These are phyloP conservation scores for Vairimorpha apis DNA, from an alignment of 371 early-diverging fungal genomes.

Conservation along the genomic window DNA sequence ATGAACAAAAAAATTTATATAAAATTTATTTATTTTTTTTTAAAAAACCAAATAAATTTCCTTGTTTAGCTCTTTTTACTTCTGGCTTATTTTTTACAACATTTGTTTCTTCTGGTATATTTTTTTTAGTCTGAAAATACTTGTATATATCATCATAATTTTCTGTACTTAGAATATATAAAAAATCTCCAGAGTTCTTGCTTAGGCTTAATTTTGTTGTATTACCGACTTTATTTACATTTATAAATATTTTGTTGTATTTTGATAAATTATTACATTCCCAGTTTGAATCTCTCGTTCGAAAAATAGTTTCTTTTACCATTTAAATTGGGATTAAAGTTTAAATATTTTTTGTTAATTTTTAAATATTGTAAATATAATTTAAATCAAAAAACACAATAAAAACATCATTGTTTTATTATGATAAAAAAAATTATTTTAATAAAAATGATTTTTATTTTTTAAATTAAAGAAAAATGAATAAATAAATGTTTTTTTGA, in stretches of 20 bases:
- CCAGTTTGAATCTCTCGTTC: background rate
- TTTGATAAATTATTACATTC: background rate
- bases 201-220: conserved; percentile 18
- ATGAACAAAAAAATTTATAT: conserved; percentile 17
- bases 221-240: background rate
- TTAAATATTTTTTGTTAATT: too few relatives aligned
- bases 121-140: conserved; percentile 27
- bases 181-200: conserved; percentile 10
- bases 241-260: conserved; percentile 20
- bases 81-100: background rate
- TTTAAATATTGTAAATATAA: too few relatives aligned
- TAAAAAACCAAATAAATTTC: conserved; percentile 3
- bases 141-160: conserved; percentile 5
- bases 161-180: conserved; percentile 20
- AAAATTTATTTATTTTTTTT: conserved; percentile 18
- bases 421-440: too few relatives aligned
- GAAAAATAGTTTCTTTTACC: background rate
- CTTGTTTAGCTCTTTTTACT: conserved; percentile 1
- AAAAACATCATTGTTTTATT: too few relatives aligned
- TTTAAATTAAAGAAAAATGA: too few relatives aligned
- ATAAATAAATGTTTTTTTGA: too few relatives aligned
- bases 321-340: background rate
- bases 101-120: background rate
- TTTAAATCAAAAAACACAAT: too few relatives aligned
- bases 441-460: too few relatives aligned